phyloP scores from a whole-genome alignment of 2,329 filamentous ascomycete species.

The Cryoendolithus antarcticus region DNA sequence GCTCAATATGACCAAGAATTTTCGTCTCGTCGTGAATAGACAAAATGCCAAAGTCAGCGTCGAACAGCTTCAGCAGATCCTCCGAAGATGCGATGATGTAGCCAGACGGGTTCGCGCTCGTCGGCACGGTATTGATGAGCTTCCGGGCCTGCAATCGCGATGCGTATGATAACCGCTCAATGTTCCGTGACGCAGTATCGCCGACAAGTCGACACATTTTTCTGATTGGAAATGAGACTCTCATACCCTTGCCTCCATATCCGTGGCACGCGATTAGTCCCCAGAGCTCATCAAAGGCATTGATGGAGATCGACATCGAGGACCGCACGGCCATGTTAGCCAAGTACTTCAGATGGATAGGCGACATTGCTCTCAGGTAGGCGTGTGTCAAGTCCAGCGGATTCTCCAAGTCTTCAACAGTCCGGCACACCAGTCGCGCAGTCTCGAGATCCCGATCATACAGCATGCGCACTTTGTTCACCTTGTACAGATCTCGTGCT shows the following conservation, averaged over 20 bases:
- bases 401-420: constrained; percentile 56
- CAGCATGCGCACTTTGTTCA: constrained; percentile 78
- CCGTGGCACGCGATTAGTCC: constrained; percentile 77
- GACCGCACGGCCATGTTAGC: constrained; percentile 83
- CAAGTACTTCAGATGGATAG: constrained; percentile 79
- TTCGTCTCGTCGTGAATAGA: constrained; percentile 86
- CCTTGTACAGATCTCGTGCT: constrained; percentile 74
- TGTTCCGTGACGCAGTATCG: constrained; percentile 74
- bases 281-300: constrained; percentile 75
- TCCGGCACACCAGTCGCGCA: constrained; percentile 68
- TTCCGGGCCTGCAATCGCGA: constrained; percentile 76
- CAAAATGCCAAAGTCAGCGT: constrained; percentile 74
- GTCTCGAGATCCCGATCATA: constrained; percentile 76
- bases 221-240: constrained; percentile 81
- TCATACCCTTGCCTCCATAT: constrained; percentile 66
- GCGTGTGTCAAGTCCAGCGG: constrained; percentile 75
- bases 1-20: constrained; percentile 60
- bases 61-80: constrained; percentile 69
- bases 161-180: constrained; percentile 76
- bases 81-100: constrained; percentile 87
- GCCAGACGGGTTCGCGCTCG: constrained; percentile 68
- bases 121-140: constrained; percentile 73
- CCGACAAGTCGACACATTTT: constrained; percentile 86
- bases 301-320: constrained; percentile 90
- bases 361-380: constrained; percentile 80